Evolutionary conservation across 139 green algal genomes (phyloP).

Genomic region (Haematococcus lacustris): DNA sequence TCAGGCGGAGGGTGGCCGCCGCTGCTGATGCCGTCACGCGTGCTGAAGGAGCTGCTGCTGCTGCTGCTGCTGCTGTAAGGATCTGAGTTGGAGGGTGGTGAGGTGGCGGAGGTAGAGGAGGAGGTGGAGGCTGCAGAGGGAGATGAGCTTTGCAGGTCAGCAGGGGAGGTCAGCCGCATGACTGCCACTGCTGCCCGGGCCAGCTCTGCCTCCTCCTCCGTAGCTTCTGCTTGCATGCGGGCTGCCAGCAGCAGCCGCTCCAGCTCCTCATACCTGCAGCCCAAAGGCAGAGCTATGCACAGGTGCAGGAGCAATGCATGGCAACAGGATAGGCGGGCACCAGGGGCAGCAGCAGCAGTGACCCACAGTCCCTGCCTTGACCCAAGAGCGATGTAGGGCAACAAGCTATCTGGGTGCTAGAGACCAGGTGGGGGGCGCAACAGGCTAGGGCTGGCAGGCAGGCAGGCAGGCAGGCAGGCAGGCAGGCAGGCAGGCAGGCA

Average conservation of each 20-base stretch:
- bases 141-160: too few species aligned
- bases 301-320: too few species aligned
- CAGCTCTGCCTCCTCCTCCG: constrained; percentile 67
- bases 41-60: background rate
- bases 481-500: too few species aligned
- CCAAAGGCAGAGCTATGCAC: constrained; percentile 4
- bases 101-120: constrained; percentile 17
- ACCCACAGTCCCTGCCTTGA: too few species aligned
- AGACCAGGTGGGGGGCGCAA: too few species aligned
- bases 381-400: too few species aligned
- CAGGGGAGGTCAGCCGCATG: constrained; percentile 48
- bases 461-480: too few species aligned
- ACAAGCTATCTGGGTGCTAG: too few species aligned
- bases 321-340: too few species aligned
- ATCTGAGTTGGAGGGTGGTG: too few species aligned
- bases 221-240: constrained; percentile 43
- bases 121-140: constrained; percentile 1
- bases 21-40: background rate
- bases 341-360: too few species aligned
- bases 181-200: constrained; percentile 43
- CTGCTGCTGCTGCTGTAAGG: background rate
- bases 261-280: constrained; percentile 77
- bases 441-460: too few species aligned
- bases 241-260: constrained; percentile 56
- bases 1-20: background rate